A percentile compares a stretch with the other conserved stretches of the same genome.
Evolutionary conservation across 31 red algal genomes (phyloP).

Genomic region (Endocladia muricata): DNA sequence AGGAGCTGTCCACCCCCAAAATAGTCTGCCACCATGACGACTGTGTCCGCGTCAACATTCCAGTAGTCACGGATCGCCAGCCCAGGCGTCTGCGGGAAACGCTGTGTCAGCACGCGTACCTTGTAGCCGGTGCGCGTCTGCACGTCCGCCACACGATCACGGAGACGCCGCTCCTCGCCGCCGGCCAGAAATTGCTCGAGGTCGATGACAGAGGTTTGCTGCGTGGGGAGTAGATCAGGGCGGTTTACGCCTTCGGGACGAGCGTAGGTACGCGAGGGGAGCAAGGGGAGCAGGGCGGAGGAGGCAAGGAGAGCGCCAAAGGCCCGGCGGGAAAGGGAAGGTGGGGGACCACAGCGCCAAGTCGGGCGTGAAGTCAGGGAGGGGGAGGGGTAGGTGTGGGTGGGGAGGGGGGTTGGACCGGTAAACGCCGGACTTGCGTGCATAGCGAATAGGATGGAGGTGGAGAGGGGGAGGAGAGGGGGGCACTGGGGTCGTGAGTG

Average conservation of each 20-base stretch:
- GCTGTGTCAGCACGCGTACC: constrained; percentile 87
- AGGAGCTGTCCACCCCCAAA: constrained; percentile 95
- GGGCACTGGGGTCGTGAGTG: not conserved
- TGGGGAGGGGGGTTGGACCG: no score
- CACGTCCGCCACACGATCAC: constrained; percentile 57
- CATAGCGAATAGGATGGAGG: no score
- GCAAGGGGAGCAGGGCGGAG: not conserved
- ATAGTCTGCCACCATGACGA: constrained; percentile 96
- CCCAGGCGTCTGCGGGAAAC: constrained; percentile 91
- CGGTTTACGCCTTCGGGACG: constrained; percentile 93
- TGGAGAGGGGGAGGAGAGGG: no score
- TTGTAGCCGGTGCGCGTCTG: constrained; percentile 84
- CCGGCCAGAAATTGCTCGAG: constrained; percentile 81
- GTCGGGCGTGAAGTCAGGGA: not conserved
- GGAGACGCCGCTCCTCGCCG: constrained; percentile 59
- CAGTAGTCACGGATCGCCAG: constrained; percentile 96
- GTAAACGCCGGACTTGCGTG: no score
- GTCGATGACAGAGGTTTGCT: constrained; percentile 74
- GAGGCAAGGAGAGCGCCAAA: not conserved
- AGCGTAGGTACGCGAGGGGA: constrained; percentile 21
- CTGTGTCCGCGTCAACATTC: constrained; percentile 85
- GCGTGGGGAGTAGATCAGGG: constrained; percentile 79
- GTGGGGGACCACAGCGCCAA: constrained; percentile 10
- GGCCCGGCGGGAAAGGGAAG: not conserved
- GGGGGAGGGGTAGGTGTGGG: not conserved